Percentiles rank a stretch among this genome's conserved stretches.
Conservation (phyloP, 2,329 filamentous ascomycete genomes). For the Aspergillus proliferans region DNA sequence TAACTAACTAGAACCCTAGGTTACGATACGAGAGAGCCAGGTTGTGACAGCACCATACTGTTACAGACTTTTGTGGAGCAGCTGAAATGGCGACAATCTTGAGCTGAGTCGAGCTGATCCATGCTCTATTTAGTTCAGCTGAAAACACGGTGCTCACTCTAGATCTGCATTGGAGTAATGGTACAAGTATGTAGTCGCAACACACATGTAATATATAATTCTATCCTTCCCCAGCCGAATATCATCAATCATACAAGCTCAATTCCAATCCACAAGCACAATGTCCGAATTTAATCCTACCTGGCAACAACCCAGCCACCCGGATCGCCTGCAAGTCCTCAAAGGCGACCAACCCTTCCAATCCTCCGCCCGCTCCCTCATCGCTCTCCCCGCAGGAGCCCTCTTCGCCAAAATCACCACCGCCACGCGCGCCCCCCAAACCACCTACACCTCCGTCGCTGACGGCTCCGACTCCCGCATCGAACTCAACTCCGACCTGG, state of each 20-base stretch:
- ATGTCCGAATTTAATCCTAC: constrained; percentile 2
- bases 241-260: not conserved
- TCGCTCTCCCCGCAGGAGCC: constrained; percentile 45
- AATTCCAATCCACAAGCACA: not conserved
- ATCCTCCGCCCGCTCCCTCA: constrained; percentile 42
- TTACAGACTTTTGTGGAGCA: too few relatives aligned
- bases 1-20: too few relatives aligned
- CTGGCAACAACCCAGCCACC: constrained; percentile 18
- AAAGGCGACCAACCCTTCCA: constrained; percentile 28
- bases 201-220: too few relatives aligned
- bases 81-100: too few relatives aligned
- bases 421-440: constrained; percentile 36
- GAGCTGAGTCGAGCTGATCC: too few relatives aligned
- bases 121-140: too few relatives aligned
- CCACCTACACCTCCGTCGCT: constrained; percentile 50
- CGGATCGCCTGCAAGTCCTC: constrained; percentile 20
- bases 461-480: constrained; percentile 45
- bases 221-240: not conserved
- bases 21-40: too few relatives aligned
- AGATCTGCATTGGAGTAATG: too few relatives aligned
- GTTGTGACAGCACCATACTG: too few relatives aligned
- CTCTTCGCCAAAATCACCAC: constrained; percentile 44
- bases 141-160: too few relatives aligned
- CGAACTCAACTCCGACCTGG: constrained; percentile 51
- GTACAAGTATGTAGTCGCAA: too few relatives aligned